Evolutionary conservation across 768 basidiomycete species (phyloP).

Genomic region (Clathrus columnatus): DNA sequence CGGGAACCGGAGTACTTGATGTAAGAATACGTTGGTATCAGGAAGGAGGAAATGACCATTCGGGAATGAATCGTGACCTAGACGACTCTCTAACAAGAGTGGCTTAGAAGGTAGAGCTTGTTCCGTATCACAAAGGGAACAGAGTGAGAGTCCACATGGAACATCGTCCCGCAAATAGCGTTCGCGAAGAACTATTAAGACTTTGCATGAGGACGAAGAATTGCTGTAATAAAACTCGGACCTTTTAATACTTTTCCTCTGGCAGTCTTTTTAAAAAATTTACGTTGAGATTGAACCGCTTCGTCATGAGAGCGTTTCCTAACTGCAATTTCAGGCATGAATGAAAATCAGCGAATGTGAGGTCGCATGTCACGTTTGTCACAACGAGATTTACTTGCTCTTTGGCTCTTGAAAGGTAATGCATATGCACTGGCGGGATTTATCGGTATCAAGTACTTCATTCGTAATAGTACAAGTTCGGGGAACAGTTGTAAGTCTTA

Average conservation of each 20-base stretch:
- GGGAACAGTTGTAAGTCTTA: too few species aligned
- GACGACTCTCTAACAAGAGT: conserved; percentile 54
- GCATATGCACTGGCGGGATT: too few species aligned
- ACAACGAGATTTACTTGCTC: too few species aligned
- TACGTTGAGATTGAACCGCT: conserved; percentile 71
- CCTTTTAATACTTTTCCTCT: conserved; percentile 92
- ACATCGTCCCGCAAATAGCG: conserved; percentile 91
- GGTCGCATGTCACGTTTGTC: conserved; percentile 2
- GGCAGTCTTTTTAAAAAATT: conserved; percentile 94
- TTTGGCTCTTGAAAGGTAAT: too few species aligned
- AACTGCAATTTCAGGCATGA: conserved; percentile 57
- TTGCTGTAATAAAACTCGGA: conserved; percentile 20
- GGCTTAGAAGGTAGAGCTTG: conserved; percentile 27
- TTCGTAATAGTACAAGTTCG: too few species aligned
- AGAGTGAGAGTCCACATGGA: conserved; percentile 71
- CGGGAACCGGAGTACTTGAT: conserved; percentile 49
- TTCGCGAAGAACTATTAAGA: conserved; percentile 69
- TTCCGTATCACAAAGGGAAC: conserved; percentile 45
- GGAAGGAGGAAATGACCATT: conserved; percentile 78
- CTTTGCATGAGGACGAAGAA: not conserved
- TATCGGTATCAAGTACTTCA: too few species aligned
- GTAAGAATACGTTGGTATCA: conserved; percentile 91
- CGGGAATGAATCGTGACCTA: conserved; percentile 45
- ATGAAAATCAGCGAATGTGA: not conserved
- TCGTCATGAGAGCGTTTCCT: conserved; percentile 64